Base-by-base conservation (phyloP, 1,284 basidiomycete species). In the Microbotryum saponariae region DNA sequence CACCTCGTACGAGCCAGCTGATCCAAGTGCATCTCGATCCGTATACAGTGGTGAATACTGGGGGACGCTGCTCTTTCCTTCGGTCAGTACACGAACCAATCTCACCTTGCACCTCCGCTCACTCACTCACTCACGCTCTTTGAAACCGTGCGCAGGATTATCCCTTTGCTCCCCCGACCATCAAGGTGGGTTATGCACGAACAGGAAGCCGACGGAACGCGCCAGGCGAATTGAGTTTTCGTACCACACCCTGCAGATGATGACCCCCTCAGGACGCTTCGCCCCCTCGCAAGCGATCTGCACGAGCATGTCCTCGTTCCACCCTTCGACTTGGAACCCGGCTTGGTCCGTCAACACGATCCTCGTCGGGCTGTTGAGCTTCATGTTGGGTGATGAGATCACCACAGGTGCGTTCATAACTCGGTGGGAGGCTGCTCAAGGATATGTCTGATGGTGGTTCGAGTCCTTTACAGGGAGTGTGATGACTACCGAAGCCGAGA, bases 371-470 rank as follows among this genome's bases (percentile, higher is more conserved):
- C 47, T 73, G 23, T 55, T 72, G n/a, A 61, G 56, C 21, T 73
- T 73, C 57, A 72, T 73, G 70, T 55, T 71, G 8, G 60, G 59
- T 4, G 70, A 72, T 14, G 72, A 73, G 55, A 70, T 72, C 21
- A 72, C 71, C 4, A 73, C 72, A 0, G 72, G 71, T 51, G 48
- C 56, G 56, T 31, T 10, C 33, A 25, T 50, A 20, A 3, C 6
- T 9, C 29, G 31, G 31, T 16, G 6, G 14, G 6, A 14, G 7
- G 4, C 29, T 1, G 10, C 4, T 18, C 25, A 8, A 31, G 31
- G 7, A 31, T 31, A 8, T 16, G 4, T 29, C 56, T 51, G 14
- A 37, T 5, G 7, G 16, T 25, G 7, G 27, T 20, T 50, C 18
- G 25, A 27, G 0, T 50, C 21, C 25, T 23, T 47, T 31, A 20